Evolutionary conservation across 2,329 filamentous ascomycete species (phyloP).

Genomic region (Pseudohalonectria lignicola): DNA sequence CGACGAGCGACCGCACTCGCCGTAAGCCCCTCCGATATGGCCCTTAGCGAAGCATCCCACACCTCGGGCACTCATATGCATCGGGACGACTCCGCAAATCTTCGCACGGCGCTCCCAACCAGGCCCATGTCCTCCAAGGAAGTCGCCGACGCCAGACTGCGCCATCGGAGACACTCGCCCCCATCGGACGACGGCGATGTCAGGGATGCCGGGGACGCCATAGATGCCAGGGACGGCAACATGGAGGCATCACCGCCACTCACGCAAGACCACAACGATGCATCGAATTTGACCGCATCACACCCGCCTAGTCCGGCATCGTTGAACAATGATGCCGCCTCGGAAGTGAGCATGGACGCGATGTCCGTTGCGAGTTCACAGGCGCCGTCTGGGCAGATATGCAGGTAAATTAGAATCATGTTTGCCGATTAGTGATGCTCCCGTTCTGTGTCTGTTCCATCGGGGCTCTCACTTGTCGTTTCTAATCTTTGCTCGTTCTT

Average conservation of each 20-base stretch:
- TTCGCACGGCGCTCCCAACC: slow-evolving; percentile 12
- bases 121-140: slow-evolving; percentile 11
- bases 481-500: too few relatives aligned
- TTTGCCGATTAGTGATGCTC: too few relatives aligned
- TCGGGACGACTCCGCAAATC: slow-evolving; percentile 5
- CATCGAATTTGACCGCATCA: slow-evolving; percentile 1
- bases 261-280: slow-evolving; percentile 4
- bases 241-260: slow-evolving; percentile 2
- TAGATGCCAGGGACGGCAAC: slow-evolving; percentile 7
- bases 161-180: slow-evolving; percentile 10
- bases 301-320: slow-evolving; percentile 10
- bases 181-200: slow-evolving; percentile 11
- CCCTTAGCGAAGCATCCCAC: slow-evolving; percentile 5
- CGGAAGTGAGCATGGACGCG: slow-evolving; percentile 6
- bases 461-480: too few relatives aligned
- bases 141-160: slow-evolving; percentile 4
- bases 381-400: slow-evolving; percentile 46
- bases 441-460: neutral
- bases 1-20: too few relatives aligned
- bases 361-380: slow-evolving; percentile 24
- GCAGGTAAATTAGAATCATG: slow-evolving; percentile 50
- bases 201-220: slow-evolving; percentile 9
- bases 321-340: slow-evolving; percentile 7
- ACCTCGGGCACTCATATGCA: slow-evolving; percentile 3
- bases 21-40: too few relatives aligned